Conservation (phyloP, 73 alveolate genomes). For the Paramecium octaurelia region DNA sequence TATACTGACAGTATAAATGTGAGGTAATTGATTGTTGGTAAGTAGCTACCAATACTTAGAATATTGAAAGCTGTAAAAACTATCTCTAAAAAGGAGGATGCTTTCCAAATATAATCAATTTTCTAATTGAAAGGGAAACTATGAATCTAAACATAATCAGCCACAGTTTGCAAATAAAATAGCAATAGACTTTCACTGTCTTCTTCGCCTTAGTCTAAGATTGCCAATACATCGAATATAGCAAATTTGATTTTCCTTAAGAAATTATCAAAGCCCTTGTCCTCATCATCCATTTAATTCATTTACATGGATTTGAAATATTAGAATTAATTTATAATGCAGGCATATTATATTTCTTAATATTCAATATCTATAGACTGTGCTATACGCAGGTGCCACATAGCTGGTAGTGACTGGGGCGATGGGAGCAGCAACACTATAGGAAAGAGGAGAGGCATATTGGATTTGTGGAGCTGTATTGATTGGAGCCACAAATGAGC, state of each 20-base stretch:
- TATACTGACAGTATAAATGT: slow-evolving; percentile 41
- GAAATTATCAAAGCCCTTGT: background rate
- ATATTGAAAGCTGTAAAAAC: background rate
- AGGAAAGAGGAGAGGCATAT: background rate
- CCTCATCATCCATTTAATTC: slow-evolving; percentile 7
- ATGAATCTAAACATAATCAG: slow-evolving; percentile 8
- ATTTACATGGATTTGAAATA: background rate
- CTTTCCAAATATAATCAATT: slow-evolving; percentile 42
- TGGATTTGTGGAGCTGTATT: background rate
- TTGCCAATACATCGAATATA: background rate
- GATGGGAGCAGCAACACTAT: slow-evolving; percentile 40
- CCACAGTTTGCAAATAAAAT: background rate
- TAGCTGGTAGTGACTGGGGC: slow-evolving; percentile 21
- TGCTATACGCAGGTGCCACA: slow-evolving; percentile 42
- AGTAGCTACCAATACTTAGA: background rate
- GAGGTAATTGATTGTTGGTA: slow-evolving; percentile 31
- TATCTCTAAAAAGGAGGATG: background rate
- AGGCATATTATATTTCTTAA: background rate
- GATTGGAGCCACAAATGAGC: background rate
- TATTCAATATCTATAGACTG: slow-evolving; percentile 17
- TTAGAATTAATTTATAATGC: background rate
- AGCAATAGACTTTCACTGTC: background rate
- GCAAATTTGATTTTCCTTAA: background rate
- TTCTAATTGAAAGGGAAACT: slow-evolving; percentile 45
- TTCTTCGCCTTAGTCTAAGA: slow-evolving; percentile 2